Conservation (phyloP, 2,329 filamentous ascomycete species). For the Podosphaera aphanis region DNA sequence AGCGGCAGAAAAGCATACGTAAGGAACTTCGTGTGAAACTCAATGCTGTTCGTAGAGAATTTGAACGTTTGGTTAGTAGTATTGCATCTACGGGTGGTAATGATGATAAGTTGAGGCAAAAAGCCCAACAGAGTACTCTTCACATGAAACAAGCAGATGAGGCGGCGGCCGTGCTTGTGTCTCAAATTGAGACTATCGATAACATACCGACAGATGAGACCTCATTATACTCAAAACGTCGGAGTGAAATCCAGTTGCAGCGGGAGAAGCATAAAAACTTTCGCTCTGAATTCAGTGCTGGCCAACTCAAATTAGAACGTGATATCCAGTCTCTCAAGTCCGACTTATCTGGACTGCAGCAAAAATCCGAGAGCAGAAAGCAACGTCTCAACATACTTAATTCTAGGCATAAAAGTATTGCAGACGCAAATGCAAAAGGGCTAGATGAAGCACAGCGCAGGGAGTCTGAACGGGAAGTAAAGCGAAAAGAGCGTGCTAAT, state of each 20-base stretch:
- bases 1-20: slow-evolving; percentile 43
- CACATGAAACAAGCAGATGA: slow-evolving; percentile 43
- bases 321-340: slow-evolving; percentile 38
- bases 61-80: slow-evolving; percentile 42
- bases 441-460: slow-evolving; percentile 16
- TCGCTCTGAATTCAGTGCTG: slow-evolving; percentile 30
- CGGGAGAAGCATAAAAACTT: slow-evolving; percentile 22
- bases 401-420: slow-evolving; percentile 46
- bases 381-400: slow-evolving; percentile 49
- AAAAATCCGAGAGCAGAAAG: slow-evolving; percentile 50
- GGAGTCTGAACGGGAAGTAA: slow-evolving; percentile 11
- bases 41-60: slow-evolving; percentile 46
- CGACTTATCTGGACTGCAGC: slow-evolving; percentile 37
- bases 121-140: slow-evolving; percentile 51
- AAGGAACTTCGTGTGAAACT: slow-evolving; percentile 53
- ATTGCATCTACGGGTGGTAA: slow-evolving; percentile 46
- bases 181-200: slow-evolving; percentile 40
- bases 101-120: slow-evolving; percentile 54
- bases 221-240: slow-evolving; percentile 27
- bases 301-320: slow-evolving; percentile 37
- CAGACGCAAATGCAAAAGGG: slow-evolving; percentile 40
- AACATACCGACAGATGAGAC: slow-evolving; percentile 38
- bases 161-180: slow-evolving; percentile 29
- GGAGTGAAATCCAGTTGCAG: slow-evolving; percentile 29
- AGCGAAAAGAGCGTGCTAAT: slow-evolving; percentile 10